Evolutionary conservation across 75 land plant species (phyloP), one percentile per base, ranked within the genome.

Genomic region (Larix kaempferi): DNA sequence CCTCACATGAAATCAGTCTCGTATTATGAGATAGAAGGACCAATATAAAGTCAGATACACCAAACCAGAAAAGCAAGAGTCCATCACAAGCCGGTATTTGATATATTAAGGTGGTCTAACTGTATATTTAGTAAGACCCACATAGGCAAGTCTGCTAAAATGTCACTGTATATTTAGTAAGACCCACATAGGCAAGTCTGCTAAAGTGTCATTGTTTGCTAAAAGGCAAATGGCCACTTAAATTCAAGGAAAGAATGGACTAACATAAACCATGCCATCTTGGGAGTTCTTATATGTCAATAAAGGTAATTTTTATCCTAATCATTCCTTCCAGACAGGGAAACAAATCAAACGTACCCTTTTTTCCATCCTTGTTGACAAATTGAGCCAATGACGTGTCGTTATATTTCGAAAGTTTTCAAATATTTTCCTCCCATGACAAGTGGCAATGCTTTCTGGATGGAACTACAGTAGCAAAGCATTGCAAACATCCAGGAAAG

Each of bases 401-500:
- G 98, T 98, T 15, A 98, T 89, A 49, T 90, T 81, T 59, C 85
- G 81, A 78, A 98, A 98, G 73, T 98, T 98, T 71, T 91, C 86
- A 57, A 98, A 91, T 56, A 98, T 83, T 64, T 93, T 78, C 77
- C 82, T 86, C 69, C 99, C 99, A 81, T 89, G 63, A 73, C 81
- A 77, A 37, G 98, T 98, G 25, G 94, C 98, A 77, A 98, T 79
- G 73, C 99, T 98, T 78, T 98, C 99, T 49, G 99, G 99, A 87
- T 98, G 99, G 76, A 98, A 98, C 99, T 98, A 63, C 16, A 54
- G 26, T 5, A 69, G 49, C 67, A 75, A 44, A 39, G 61, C 16
- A 11, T 19, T 57, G 57, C 26, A 29, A 67, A 74, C 58, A n/a
- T 33, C 22, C 25, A 59, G 60, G 23, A 19, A 19, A 23, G 73